These are phyloP conservation scores for Chalara sp. DNA, from an alignment of 2,329 filamentous ascomycete species.

Conservation along the genomic window DNA sequence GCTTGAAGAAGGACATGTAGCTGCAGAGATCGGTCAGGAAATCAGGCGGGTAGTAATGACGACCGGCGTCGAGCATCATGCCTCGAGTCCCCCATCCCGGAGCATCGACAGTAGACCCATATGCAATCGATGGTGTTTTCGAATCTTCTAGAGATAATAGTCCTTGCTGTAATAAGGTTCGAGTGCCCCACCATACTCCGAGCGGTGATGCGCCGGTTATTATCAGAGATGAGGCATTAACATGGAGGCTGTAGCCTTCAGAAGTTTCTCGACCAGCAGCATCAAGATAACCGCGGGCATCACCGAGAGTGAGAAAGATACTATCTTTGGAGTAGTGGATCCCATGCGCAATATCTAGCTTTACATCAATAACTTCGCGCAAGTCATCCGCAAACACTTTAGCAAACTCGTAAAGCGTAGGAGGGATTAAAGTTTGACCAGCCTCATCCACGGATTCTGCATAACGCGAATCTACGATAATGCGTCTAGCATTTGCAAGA, in stretches of 20 bases:
- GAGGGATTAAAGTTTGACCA: conserved; percentile 45
- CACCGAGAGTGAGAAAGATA: conserved; percentile 40
- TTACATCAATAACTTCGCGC: conserved; percentile 25
- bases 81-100: conserved; percentile 45
- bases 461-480: conserved; percentile 39
- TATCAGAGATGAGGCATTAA: conserved; percentile 33
- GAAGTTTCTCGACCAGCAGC: conserved; percentile 39
- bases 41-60: conserved; percentile 48
- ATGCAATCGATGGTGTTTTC: conserved; percentile 26
- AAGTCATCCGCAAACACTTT: conserved; percentile 36
- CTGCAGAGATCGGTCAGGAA: conserved; percentile 51
- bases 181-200: background rate
- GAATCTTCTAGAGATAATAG: background rate
- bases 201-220: conserved; percentile 38
- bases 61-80: conserved; percentile 45
- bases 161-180: background rate
- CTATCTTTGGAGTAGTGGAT: conserved; percentile 7
- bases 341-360: conserved; percentile 18
- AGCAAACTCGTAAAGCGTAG: conserved; percentile 41
- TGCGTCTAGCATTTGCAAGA: conserved; percentile 21
- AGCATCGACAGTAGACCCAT: conserved; percentile 39
- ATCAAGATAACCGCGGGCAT: conserved; percentile 34
- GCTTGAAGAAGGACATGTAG: conserved; percentile 55
- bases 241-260: conserved; percentile 41
- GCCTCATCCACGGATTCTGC: conserved; percentile 33